These are phyloP conservation scores for Brassica carinata DNA, from an alignment of 345 rosid species.

Conservation along the genomic window DNA sequence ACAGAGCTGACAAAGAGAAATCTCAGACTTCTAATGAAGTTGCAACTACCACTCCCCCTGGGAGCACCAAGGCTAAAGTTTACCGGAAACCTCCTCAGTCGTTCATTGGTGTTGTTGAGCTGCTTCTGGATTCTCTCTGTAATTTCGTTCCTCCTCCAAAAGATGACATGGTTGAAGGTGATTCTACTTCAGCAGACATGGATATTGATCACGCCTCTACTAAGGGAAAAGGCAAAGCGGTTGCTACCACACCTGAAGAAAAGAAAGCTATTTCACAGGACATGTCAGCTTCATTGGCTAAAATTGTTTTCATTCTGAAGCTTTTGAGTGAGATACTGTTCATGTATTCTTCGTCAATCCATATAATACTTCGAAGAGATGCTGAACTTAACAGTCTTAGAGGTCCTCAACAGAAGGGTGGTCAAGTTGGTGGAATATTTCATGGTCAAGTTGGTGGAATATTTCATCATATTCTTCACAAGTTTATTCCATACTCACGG, in stretches of 20 bases:
- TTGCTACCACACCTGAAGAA: slow-evolving; percentile 61
- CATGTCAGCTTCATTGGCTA: slow-evolving; percentile 77
- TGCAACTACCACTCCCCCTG: slow-evolving; percentile 44
- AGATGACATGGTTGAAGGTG: slow-evolving; percentile 54
- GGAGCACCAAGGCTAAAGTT: slow-evolving; percentile 70
- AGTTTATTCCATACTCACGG: slow-evolving; percentile 67
- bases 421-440: slow-evolving; percentile 66
- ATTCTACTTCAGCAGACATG: slow-evolving; percentile 67
- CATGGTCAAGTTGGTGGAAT: slow-evolving; percentile 62
- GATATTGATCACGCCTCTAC: slow-evolving; percentile 80
- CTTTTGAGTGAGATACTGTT: slow-evolving; percentile 82
- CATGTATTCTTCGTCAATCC: slow-evolving; percentile 84
- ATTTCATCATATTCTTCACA: slow-evolving; percentile 79
- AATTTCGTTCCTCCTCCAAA: slow-evolving; percentile 65
- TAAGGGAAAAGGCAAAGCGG: slow-evolving; percentile 90
- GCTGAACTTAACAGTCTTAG: slow-evolving; percentile 63
- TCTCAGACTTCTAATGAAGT: slow-evolving; percentile 53
- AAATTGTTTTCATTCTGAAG: slow-evolving; percentile 83
- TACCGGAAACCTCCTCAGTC: slow-evolving; percentile 82
- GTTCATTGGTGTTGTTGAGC: slow-evolving; percentile 79
- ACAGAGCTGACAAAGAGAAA: slow-evolving; percentile 70
- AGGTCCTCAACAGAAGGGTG: slow-evolving; percentile 55
- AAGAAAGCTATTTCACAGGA: slow-evolving; percentile 57
- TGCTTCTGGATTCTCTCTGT: slow-evolving; percentile 72
- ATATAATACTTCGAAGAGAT: slow-evolving; percentile 80